These are phyloP conservation scores for Stephanodiscus minutulus DNA, from an alignment of 108 stramenopile genomes.

Conservation along the genomic window DNA sequence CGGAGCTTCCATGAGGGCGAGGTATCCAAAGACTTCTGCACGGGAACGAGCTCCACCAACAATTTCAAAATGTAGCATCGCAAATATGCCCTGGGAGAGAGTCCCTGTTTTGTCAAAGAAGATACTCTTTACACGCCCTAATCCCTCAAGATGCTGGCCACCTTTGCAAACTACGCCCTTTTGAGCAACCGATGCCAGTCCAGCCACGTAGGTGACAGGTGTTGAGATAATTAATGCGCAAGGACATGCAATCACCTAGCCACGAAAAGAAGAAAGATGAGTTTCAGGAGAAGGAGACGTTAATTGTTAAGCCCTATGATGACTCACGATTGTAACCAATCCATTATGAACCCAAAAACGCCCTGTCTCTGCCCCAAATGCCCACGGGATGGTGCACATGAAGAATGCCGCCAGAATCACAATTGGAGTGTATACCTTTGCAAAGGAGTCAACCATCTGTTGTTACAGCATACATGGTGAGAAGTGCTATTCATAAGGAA, in stretches of 20 bases:
- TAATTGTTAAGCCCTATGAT: background rate
- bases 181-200: conserved; percentile 82
- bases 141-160: conserved; percentile 71
- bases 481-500: background rate
- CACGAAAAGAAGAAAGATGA: background rate
- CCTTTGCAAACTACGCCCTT: conserved; percentile 84
- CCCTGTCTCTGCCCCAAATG: conserved; percentile 62
- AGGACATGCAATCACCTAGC: conserved; percentile 65
- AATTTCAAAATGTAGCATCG: conserved; percentile 56
- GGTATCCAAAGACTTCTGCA: conserved; percentile 51
- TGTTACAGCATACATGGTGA: background rate
- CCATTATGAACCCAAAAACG: conserved; percentile 64
- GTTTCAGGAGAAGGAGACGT: no score
- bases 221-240: conserved; percentile 89
- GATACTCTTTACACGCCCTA: conserved; percentile 60
- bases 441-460: conserved; percentile 71
- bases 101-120: conserved; percentile 88
- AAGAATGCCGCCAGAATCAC: conserved; percentile 58
- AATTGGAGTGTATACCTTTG: conserved; percentile 74
- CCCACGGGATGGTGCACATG: conserved; percentile 84
- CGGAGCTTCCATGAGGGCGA: conserved; percentile 71
- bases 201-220: conserved; percentile 86
- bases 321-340: conserved; percentile 74
- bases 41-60: conserved; percentile 31
- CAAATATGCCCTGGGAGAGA: conserved; percentile 72